Evolutionary conservation across 208 protist genomes (phyloP), one percentile per base, ranked within the genome.

Genomic region (Leishmania gerbilli): DNA sequence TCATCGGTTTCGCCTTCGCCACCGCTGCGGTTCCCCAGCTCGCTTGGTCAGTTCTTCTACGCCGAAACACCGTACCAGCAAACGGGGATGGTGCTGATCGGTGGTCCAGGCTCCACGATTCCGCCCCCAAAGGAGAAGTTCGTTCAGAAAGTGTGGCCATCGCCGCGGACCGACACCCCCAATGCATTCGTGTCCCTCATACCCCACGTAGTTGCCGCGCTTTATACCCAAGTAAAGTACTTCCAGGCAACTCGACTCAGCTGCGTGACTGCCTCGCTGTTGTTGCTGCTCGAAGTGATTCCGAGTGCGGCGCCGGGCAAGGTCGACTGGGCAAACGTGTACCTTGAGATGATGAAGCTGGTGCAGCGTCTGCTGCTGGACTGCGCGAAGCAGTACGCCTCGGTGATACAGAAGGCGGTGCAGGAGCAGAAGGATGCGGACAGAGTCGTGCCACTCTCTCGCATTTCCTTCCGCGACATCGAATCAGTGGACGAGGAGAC

Each of bases 361-460:
- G 76, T 82, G 19, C 82, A 85, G 53, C 82, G 77, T 37, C 31
- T 49, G 9, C 24, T 85, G 71, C 56, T 85, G 45, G 56, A 76
- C 53, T 58, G 71, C n/a, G 82, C 78, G 65, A 85, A 85, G 64
- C 82, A 79, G 74, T 85, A 85, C 78, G 82, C 82, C 24, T 56
- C 82, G 17, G 65, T 27, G 53, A 85, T 85, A 60, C 82, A 85
- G 47, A 55, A 58, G 5, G n/a, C 37, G 6, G 53, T 82, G 11
- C 62, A 74, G 8, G 77, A 65, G 64, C 82, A 79, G 77, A 64
- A 76, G 55, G 62, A 5, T 27, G 82, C 77, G 7, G 77, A 81
- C 13, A 62, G 45, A 37, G 77, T 47, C 53, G 77, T 85, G 55
- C 77, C 82, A 53, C 64, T 82, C 40, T 85, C 82, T n/a, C 72